Evolutionary conservation across 805 yeast genomes (phyloP).

Genomic region (Ogataea paraovalis): DNA sequence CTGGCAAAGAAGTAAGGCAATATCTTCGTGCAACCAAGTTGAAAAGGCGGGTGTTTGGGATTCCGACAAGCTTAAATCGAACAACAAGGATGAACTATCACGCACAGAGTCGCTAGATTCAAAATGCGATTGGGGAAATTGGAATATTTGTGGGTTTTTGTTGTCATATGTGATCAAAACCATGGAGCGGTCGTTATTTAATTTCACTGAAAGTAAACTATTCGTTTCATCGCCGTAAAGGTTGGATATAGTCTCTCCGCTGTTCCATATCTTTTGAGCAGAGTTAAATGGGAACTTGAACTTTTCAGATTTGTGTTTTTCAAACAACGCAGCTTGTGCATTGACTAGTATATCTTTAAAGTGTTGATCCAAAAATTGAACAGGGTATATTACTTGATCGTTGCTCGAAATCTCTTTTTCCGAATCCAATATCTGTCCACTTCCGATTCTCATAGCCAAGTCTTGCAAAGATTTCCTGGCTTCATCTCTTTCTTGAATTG

Average conservation of each 20-base stretch:
- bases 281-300: slow-evolving; percentile 11
- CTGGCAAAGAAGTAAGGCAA: neutral
- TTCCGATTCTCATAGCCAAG: slow-evolving; percentile 41
- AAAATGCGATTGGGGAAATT: neutral
- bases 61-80: neutral
- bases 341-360: slow-evolving; percentile 5
- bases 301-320: slow-evolving; percentile 19
- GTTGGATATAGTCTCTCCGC: neutral
- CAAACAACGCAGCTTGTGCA: slow-evolving; percentile 18
- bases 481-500: slow-evolving; percentile 72
- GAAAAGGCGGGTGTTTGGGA: neutral
- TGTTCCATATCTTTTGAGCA: neutral
- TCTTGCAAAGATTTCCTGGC: slow-evolving; percentile 62
- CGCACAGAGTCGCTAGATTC: neutral
- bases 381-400: slow-evolving; percentile 23
- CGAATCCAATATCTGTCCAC: slow-evolving; percentile 11
- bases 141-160: neutral
- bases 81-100: neutral
- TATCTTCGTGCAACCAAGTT: neutral
- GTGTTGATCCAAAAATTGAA: slow-evolving; percentile 5
- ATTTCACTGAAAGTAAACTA: neutral
- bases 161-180: neutral
- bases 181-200: neutral
- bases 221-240: neutral
- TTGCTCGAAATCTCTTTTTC: neutral